Evolutionary conservation across 352 stramenopile genomes (phyloP), one percentile per base, ranked within the genome.

Genomic region (Blastocystis sp.): DNA sequence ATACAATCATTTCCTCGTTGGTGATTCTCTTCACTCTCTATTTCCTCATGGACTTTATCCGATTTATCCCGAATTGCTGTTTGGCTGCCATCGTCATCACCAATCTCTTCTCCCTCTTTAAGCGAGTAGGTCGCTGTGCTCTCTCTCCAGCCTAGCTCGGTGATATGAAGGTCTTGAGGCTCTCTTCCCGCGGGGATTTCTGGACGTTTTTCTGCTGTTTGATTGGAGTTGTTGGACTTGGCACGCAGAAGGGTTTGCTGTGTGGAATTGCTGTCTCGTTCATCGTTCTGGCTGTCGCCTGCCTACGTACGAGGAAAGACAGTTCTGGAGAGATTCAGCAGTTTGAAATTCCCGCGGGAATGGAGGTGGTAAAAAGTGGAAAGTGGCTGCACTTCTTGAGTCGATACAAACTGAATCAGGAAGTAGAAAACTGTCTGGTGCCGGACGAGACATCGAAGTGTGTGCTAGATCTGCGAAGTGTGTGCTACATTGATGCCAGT

Each of bases 11-110:
- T 45, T 66, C 70, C 13, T 15, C 50, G 2, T 20, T 43, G 39
- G 43, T 80, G 45, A 63, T 80, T 62, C 13, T 54, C 41, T 62
- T 80, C 9, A 61, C 37, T 34, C 55, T 80, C 23, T 62, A 61
- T 18, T 80, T n/a, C 23, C 50, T 80, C 37, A 43, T 64, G 41
- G 70, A 64, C 43, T 61, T 34, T 20, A 80, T 80, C 50, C 23
- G 18, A 13, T 64, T 26, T 26, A 80, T 80, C 9, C 70, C 70
- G n/a, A 80, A 62, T 26, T 13, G 45, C 9, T 62, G 43, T 47
- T 53, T 80, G 9, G 70, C 70, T 5, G 50, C 70, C 34, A 64
- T 80, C 29, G 70, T 80, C 45, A 80, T 80, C 50, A 53, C 63
- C 43, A 80, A 80, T 41, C 45, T 80, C 47, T 29, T 66, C 43